A percentile compares a stretch with the other conserved stretches of the same genome.
Conservation (phyloP, 306 rosid genomes). For the Lithocarpus polystachyus region DNA sequence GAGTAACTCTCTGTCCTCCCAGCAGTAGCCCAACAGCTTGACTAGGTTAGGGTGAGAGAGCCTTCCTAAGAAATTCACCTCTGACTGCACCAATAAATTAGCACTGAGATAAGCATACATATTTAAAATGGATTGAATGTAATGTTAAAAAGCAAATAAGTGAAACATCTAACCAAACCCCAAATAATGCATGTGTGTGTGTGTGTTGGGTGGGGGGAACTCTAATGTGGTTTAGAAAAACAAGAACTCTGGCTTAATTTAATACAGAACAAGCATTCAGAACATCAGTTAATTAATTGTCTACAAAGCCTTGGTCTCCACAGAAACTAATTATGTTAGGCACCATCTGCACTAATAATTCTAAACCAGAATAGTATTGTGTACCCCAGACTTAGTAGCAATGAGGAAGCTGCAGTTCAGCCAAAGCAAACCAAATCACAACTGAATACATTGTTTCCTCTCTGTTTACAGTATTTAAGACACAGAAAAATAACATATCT, state of each 20-base stretch:
- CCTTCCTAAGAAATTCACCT: slow-evolving; percentile 79
- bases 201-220: background rate
- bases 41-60: slow-evolving; percentile 93
- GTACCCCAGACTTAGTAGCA: background rate
- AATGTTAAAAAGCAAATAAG: background rate
- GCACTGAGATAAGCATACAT: background rate
- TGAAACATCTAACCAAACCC: background rate
- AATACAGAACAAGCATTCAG: background rate
- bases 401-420: background rate
- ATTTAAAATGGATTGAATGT: background rate
- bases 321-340: background rate
- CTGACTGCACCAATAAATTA: slow-evolving; percentile 66
- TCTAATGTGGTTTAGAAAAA: background rate
- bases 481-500: background rate
- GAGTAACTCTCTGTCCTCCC: slow-evolving; percentile 75
- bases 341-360: background rate
- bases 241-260: background rate
- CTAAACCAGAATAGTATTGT: background rate
- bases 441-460: background rate
- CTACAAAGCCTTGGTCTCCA: background rate
- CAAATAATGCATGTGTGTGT: background rate
- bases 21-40: slow-evolving; percentile 80
- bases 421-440: background rate
- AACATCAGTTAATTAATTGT: background rate
- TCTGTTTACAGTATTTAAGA: background rate